Conservation (phyloP, 495 filamentous ascomycete species). For the Tuber brumale region DNA sequence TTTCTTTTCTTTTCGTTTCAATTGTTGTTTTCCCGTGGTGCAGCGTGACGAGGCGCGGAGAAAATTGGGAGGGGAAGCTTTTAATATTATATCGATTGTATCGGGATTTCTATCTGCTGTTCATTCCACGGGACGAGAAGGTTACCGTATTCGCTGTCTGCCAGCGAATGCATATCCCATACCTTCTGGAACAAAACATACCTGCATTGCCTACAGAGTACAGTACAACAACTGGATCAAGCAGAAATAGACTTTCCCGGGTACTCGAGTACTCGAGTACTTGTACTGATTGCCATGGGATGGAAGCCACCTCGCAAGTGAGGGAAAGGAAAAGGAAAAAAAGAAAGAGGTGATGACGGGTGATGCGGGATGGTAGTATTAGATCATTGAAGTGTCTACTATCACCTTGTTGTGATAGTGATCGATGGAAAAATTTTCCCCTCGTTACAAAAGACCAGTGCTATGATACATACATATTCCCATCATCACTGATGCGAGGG, state of each 20-base stretch:
- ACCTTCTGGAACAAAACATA: constrained; percentile 6
- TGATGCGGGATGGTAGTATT: constrained; percentile 2
- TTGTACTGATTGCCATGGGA: neutral
- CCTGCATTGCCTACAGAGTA: neutral
- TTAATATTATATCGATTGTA: constrained; percentile 5
- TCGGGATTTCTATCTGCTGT: neutral
- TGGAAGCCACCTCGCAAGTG: neutral
- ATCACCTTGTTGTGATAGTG: neutral
- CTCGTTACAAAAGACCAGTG: neutral
- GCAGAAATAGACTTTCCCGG: neutral
- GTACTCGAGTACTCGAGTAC: too few relatives aligned
- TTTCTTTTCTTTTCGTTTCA: neutral
- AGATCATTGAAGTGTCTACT: neutral
- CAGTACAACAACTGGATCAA: neutral
- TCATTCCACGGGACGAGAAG: neutral
- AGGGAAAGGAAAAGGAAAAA: neutral
- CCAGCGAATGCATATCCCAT: constrained; percentile 5
- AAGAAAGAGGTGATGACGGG: neutral
- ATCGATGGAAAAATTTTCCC: constrained; percentile 2
- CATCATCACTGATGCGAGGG: neutral
- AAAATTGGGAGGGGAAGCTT: constrained; percentile 3
- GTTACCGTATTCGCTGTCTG: neutral
- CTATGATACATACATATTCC: neutral
- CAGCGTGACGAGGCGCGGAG: neutral
- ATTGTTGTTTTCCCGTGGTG: neutral